Conservation (phyloP, 2,329 filamentous ascomycete species). For the Pseudocercospora musae region DNA sequence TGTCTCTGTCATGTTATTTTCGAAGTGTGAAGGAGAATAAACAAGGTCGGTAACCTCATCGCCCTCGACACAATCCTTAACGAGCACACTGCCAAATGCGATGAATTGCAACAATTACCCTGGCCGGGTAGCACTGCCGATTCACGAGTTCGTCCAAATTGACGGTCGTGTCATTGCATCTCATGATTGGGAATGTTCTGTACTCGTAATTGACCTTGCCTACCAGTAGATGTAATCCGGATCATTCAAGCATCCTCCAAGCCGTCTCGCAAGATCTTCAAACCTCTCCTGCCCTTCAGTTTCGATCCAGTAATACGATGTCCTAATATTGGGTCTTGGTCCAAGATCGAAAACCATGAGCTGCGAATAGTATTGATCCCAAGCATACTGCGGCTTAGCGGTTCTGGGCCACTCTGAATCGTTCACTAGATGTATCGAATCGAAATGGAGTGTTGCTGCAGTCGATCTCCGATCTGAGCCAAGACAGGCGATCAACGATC, state of each 20-base stretch:
- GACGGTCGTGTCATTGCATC: background rate
- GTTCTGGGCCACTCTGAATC: constrained; percentile 7
- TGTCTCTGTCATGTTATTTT: too few species aligned
- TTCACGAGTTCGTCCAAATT: background rate
- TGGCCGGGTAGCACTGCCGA: background rate
- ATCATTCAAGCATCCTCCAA: constrained; percentile 13
- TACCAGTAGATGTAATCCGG: constrained; percentile 7
- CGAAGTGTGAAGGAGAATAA: background rate
- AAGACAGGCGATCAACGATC: constrained; percentile 10
- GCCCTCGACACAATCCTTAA: background rate
- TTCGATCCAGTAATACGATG: constrained; percentile 12
- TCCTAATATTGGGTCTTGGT: constrained; percentile 5
- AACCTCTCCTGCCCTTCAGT: constrained; percentile 10
- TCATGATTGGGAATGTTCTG: background rate
- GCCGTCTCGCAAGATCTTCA: constrained; percentile 6
- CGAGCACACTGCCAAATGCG: background rate
- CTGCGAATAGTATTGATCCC: constrained; percentile 10
- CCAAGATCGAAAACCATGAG: constrained; percentile 6
- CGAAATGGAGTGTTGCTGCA: constrained; percentile 12
- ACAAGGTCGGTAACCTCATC: background rate
- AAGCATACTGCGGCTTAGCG: constrained; percentile 6
- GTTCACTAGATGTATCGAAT: constrained; percentile 13
- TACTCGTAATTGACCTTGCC: background rate
- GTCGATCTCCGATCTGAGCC: constrained; percentile 8
- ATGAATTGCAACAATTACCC: too few species aligned